phyloP scores from a whole-genome alignment of 1,284 basidiomycete species.

The Dichomitus squalens region DNA sequence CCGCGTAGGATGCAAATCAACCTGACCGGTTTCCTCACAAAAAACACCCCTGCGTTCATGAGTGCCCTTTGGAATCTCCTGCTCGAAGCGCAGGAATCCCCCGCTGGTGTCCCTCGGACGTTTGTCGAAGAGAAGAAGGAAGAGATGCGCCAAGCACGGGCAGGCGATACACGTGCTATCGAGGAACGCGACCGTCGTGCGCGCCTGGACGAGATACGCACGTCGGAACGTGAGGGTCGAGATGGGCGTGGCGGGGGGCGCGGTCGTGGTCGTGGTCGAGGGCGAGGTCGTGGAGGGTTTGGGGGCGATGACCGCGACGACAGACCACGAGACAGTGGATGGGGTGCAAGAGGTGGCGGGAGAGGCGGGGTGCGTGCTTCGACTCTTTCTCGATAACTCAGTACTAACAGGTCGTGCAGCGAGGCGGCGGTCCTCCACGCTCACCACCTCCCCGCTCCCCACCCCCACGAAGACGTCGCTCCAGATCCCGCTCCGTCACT shows the following conservation, averaged over 20 bases:
- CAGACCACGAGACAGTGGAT: conserved; percentile 31
- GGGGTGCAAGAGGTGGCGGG: conserved; percentile 39
- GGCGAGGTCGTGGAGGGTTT: conserved; percentile 37
- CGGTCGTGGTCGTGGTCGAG: conserved; percentile 37
- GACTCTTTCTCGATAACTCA: not conserved
- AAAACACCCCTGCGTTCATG: conserved; percentile 86
- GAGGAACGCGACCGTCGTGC: conserved; percentile 71
- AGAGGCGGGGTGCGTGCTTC: conserved; percentile 45
- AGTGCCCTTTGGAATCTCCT: conserved; percentile 86
- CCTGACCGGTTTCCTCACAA: conserved; percentile 88
- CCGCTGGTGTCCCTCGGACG: conserved; percentile 89
- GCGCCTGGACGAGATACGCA: conserved; percentile 68
- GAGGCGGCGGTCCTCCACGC: conserved; percentile 43
- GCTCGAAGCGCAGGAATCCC: conserved; percentile 86
- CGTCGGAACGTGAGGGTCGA: conserved; percentile 43
- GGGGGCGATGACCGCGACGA: conserved; percentile 30
- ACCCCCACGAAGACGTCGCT: conserved; percentile 34
- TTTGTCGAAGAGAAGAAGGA: conserved; percentile 97
- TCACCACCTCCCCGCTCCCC: conserved; percentile 33
- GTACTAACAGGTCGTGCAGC: conserved; percentile 30
- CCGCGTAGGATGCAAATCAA: conserved; percentile 96
- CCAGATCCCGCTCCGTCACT: conserved; percentile 34
- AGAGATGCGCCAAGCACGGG: conserved; percentile 81
- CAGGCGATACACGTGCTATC: conserved; percentile 69
- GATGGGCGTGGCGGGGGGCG: conserved; percentile 50